These are phyloP conservation scores for Kwoniella shivajii DNA, from an alignment of 1,284 basidiomycete species.

Conservation along the genomic window DNA sequence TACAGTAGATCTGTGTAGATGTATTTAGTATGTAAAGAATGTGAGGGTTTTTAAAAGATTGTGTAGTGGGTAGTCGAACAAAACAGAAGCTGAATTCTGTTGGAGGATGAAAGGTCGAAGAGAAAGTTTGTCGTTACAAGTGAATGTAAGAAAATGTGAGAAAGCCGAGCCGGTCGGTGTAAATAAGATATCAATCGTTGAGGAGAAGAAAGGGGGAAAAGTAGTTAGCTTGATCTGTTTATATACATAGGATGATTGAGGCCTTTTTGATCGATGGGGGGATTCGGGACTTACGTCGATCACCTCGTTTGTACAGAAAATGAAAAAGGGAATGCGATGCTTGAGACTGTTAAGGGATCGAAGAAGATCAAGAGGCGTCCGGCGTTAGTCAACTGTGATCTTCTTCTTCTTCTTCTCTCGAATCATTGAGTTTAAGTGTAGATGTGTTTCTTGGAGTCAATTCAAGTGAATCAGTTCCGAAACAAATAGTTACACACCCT, in stretches of 20 bases:
- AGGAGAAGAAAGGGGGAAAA: constrained; percentile 1
- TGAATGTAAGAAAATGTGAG: neutral
- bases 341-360: neutral
- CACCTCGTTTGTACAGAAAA: neutral
- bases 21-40: constrained; percentile 11
- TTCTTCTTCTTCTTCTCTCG: neutral
- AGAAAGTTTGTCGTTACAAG: neutral
- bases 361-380: constrained; percentile 7
- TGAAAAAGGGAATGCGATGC: neutral
- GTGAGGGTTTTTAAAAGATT: constrained; percentile 2
- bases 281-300: neutral
- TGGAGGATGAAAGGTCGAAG: constrained; percentile 3
- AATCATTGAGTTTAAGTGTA: neutral
- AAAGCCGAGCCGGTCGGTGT: constrained; percentile 17
- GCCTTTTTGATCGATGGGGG: neutral
- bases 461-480: constrained; percentile 18
- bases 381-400: neutral
- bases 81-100: constrained; percentile 12
- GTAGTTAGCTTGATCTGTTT: neutral
- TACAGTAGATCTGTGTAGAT: constrained; percentile 1
- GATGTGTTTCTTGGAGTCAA: neutral
- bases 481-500: neutral
- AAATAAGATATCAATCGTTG: constrained; percentile 10
- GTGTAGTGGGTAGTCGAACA: constrained; percentile 10
- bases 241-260: constrained; percentile 3